Conservation (phyloP, 129 eudicot species). For the Tagetes patula region DNA sequence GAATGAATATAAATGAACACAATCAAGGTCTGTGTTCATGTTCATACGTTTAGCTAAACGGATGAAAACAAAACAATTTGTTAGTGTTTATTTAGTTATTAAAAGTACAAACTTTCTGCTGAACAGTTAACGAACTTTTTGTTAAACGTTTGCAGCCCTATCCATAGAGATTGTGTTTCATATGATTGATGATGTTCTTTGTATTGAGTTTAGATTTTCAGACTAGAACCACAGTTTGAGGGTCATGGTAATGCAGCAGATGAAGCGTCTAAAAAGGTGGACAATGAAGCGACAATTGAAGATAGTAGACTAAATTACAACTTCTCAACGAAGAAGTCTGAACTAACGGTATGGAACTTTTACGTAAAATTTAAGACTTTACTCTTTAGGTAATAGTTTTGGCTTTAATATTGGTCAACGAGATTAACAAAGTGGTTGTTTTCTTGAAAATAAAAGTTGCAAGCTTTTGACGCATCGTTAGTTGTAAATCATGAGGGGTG, state of each 20-base stretch:
- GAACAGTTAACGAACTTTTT: no score
- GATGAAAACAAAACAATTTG: no score
- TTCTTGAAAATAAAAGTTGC: background rate
- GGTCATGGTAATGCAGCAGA: slow-evolving; percentile 20
- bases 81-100: no score
- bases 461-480: background rate
- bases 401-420: background rate
- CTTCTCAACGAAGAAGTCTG: slow-evolving; percentile 35
- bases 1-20: no score
- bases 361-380: background rate
- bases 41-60: no score
- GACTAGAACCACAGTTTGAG: slow-evolving; percentile 43
- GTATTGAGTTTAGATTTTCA: slow-evolving; percentile 27
- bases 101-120: no score
- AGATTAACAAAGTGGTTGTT: background rate
- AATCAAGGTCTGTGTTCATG: no score
- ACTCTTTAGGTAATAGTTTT: background rate
- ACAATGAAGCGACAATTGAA: slow-evolving; percentile 26
- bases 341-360: slow-evolving; percentile 29
- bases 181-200: background rate
- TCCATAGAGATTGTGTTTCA: background rate
- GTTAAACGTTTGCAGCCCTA: no score
- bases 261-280: slow-evolving; percentile 19
- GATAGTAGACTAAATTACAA: slow-evolving; percentile 11
- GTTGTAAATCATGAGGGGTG: background rate